Conservation (phyloP, 805 yeast species). For the Barnettozyma salicaria region DNA sequence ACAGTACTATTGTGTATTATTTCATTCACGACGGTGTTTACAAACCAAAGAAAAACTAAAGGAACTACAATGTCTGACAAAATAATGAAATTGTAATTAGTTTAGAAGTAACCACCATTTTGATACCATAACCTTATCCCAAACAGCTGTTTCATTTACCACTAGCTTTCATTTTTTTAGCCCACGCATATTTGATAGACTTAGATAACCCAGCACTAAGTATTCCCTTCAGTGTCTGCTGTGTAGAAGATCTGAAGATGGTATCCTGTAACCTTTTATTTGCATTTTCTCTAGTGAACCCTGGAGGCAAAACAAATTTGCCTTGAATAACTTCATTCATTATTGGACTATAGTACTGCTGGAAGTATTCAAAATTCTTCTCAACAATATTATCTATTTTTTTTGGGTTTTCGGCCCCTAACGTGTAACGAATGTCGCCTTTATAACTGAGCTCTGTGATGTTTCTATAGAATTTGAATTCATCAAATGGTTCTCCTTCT, state of each 20-base stretch:
- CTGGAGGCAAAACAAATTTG: constrained; percentile 32
- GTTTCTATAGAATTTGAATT: constrained; percentile 62
- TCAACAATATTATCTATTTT: constrained; percentile 81
- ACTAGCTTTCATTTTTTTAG: constrained; percentile 46
- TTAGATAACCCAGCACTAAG: constrained; percentile 79
- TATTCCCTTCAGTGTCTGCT: constrained; percentile 78
- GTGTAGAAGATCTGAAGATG: constrained; percentile 61
- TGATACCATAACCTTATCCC: neutral
- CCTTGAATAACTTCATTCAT: constrained; percentile 32
- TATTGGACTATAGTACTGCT: constrained; percentile 65
- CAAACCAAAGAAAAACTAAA: constrained; percentile 52
- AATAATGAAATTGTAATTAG: neutral
- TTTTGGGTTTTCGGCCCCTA: constrained; percentile 89
- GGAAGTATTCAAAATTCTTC: constrained; percentile 67
- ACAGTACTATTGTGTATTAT: constrained; percentile 68
- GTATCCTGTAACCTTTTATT: constrained; percentile 39
- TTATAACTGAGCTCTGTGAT: constrained; percentile 77
- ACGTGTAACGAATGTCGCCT: constrained; percentile 82
- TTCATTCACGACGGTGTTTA: constrained; percentile 59
- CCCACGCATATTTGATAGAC: constrained; percentile 68
- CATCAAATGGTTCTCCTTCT: constrained; percentile 40
- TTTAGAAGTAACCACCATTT: neutral
- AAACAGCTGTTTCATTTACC: constrained; percentile 7
- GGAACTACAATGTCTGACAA: too few species aligned
- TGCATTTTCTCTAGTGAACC: constrained; percentile 34